A percentile compares a stretch with the other conserved stretches of the same genome.
phyloP scores from a whole-genome alignment of 2,329 filamentous ascomycete genomes.

The Neocatenulostroma microsporum region DNA sequence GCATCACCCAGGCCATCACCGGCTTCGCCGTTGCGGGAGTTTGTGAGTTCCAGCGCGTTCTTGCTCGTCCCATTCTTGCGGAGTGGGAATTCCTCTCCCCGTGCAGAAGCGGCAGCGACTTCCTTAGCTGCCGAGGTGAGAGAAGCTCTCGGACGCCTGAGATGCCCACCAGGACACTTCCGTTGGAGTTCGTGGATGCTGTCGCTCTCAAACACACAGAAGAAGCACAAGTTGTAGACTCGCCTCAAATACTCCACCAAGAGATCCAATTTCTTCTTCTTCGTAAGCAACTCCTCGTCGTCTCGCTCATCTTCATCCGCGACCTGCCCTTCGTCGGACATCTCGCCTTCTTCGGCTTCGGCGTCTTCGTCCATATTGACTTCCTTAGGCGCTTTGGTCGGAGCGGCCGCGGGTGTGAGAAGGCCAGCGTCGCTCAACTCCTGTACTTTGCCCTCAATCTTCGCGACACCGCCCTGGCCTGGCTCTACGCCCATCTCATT shows the following conservation, averaged over 20 bases:
- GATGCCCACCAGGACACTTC: constrained; percentile 95
- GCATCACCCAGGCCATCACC: constrained; percentile 46
- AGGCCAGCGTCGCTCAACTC: constrained; percentile 67
- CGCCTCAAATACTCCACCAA: constrained; percentile 93
- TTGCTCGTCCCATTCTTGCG: constrained; percentile 49
- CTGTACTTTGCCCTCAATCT: constrained; percentile 81
- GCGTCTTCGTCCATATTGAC: constrained; percentile 63
- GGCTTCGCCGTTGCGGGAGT: constrained; percentile 50
- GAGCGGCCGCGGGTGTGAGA: constrained; percentile 58
- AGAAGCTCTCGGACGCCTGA: constrained; percentile 80
- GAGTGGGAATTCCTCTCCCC: constrained; percentile 72
- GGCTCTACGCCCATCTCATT: constrained; percentile 67
- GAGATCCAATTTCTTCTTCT: constrained; percentile 95
- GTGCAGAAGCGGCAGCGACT: constrained; percentile 76
- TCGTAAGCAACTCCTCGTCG: constrained; percentile 77
- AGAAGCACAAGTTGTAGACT: constrained; percentile 99
- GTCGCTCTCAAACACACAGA: constrained; percentile 97
- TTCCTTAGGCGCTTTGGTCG: constrained; percentile 47
- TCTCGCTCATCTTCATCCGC: constrained; percentile 71
- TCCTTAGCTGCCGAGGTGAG: constrained; percentile 75
- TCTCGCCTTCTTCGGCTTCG: constrained; percentile 50
- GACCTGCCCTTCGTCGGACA: constrained; percentile 31
- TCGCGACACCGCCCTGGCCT: constrained; percentile 69
- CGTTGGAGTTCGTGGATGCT: constrained; percentile 91
- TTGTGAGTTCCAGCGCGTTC: constrained; percentile 26